A percentile compares a stretch with the other conserved stretches of the same genome.
Evolutionary conservation across 2,329 filamentous ascomycete species (phyloP).

Genomic region (Penicillium hordei): DNA sequence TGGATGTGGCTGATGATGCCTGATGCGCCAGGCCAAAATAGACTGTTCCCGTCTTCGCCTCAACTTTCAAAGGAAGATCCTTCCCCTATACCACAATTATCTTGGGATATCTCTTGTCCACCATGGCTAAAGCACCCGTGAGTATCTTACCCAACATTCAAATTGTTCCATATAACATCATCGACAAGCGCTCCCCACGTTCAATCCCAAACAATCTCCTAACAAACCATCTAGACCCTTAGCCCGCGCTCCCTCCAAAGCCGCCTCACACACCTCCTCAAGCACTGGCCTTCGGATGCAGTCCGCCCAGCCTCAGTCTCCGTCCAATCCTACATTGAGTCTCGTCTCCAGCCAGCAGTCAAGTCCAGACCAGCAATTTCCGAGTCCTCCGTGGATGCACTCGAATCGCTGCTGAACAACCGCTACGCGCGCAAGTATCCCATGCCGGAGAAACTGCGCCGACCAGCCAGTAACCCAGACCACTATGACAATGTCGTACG

Average conservation of each 20-base stretch:
- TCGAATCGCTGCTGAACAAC: slow-evolving; percentile 61
- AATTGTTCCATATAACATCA: background rate
- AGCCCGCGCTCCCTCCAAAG: slow-evolving; percentile 30
- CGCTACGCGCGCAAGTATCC: slow-evolving; percentile 55
- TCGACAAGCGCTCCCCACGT: background rate
- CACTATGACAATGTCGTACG: slow-evolving; percentile 54
- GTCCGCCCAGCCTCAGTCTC: slow-evolving; percentile 48
- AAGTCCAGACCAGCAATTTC: slow-evolving; percentile 25
- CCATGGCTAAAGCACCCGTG: slow-evolving; percentile 30
- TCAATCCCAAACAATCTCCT: slow-evolving; percentile 3
- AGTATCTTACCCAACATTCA: background rate
- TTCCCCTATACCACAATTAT: background rate
- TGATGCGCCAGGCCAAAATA: slow-evolving; percentile 16
- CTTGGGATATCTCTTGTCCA: slow-evolving; percentile 1
- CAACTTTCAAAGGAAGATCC: background rate
- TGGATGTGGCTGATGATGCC: slow-evolving; percentile 21
- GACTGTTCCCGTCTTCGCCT: slow-evolving; percentile 10
- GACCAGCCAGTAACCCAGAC: slow-evolving; percentile 51
- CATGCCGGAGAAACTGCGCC: slow-evolving; percentile 47
- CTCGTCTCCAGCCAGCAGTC: slow-evolving; percentile 27
- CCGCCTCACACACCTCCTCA: slow-evolving; percentile 45
- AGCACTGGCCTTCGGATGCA: slow-evolving; percentile 46
- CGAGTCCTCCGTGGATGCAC: slow-evolving; percentile 53
- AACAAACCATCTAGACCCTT: slow-evolving; percentile 22
- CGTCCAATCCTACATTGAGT: slow-evolving; percentile 44